These are phyloP conservation scores for Fusarium drepaniforme DNA, from an alignment of 2,329 filamentous ascomycete species.

Conservation along the genomic window DNA sequence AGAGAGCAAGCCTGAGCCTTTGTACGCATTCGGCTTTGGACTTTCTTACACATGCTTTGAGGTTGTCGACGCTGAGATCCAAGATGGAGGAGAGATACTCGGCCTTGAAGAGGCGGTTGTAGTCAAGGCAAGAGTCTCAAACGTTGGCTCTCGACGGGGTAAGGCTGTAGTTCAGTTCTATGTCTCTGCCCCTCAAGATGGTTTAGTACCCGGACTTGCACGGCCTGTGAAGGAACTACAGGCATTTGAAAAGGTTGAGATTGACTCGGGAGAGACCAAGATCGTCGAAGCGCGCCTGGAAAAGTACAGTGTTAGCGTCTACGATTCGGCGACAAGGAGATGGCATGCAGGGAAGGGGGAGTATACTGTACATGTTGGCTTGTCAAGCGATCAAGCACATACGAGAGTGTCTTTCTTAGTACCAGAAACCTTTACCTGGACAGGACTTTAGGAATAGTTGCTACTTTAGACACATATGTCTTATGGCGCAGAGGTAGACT, in stretches of 20 bases:
- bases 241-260: neutral
- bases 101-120: neutral
- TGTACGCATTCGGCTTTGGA: slow-evolving; percentile 22
- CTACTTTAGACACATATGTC: neutral
- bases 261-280: neutral
- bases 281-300: neutral
- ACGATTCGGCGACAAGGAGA: neutral
- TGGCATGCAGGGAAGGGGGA: neutral
- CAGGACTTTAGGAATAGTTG: neutral
- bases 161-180: neutral
- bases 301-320: neutral
- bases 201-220: neutral
- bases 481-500: neutral
- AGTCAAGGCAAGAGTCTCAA: neutral
- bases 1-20: slow-evolving; percentile 6
- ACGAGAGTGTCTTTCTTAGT: neutral
- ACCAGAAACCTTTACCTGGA: neutral
- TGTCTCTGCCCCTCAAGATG: neutral
- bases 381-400: neutral
- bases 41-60: slow-evolving; percentile 21
- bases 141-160: neutral
- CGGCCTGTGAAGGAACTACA: neutral
- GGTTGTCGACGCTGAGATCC: neutral
- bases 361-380: neutral
- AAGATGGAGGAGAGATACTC: neutral